Percentiles rank a stretch among this genome's conserved stretches.
Conservation (phyloP, 768 basidiomycete genomes). For the Pulveroboletus sp. region DNA sequence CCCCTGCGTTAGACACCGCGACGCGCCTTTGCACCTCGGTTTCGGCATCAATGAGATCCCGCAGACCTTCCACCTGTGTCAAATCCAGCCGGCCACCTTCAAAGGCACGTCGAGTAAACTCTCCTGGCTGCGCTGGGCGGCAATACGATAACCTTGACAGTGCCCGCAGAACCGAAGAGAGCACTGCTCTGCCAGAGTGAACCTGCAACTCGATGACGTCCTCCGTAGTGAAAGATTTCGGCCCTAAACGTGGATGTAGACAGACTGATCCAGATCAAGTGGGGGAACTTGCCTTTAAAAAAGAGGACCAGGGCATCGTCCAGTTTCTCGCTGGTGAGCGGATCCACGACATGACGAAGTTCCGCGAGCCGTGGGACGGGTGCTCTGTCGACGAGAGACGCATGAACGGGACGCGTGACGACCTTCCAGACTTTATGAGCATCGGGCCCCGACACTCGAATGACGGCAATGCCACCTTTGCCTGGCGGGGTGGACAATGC, state of each 20-base stretch:
- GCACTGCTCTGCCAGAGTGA: slow-evolving; percentile 82
- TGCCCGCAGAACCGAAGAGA: slow-evolving; percentile 65
- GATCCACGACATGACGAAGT: slow-evolving; percentile 66
- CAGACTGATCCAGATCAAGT: background rate
- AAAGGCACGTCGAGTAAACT: slow-evolving; percentile 86
- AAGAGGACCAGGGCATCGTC: slow-evolving; percentile 83
- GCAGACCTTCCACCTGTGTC: slow-evolving; percentile 85
- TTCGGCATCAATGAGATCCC: slow-evolving; percentile 86
- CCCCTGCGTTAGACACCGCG: slow-evolving; percentile 67
- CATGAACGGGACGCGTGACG: slow-evolving; percentile 45
- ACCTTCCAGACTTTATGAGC: slow-evolving; percentile 58
- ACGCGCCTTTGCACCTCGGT: slow-evolving; percentile 78
- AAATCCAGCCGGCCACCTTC: slow-evolving; percentile 78
- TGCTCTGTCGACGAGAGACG: slow-evolving; percentile 1
- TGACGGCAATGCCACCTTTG: slow-evolving; percentile 78
- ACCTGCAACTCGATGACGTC: slow-evolving; percentile 82
- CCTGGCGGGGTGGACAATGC: slow-evolving; percentile 87
- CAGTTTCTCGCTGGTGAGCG: slow-evolving; percentile 54
- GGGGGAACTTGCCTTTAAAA: slow-evolving; percentile 59
- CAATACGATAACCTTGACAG: slow-evolving; percentile 60
- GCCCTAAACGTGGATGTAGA: slow-evolving; percentile 42
- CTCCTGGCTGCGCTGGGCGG: slow-evolving; percentile 81
- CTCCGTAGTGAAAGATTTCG: slow-evolving; percentile 81
- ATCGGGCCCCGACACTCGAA: slow-evolving; percentile 80
- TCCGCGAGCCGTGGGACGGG: slow-evolving; percentile 69